These are phyloP conservation scores for Grifola frondosa DNA, from an alignment of 1,284 basidiomycete genomes.

Conservation along the genomic window DNA sequence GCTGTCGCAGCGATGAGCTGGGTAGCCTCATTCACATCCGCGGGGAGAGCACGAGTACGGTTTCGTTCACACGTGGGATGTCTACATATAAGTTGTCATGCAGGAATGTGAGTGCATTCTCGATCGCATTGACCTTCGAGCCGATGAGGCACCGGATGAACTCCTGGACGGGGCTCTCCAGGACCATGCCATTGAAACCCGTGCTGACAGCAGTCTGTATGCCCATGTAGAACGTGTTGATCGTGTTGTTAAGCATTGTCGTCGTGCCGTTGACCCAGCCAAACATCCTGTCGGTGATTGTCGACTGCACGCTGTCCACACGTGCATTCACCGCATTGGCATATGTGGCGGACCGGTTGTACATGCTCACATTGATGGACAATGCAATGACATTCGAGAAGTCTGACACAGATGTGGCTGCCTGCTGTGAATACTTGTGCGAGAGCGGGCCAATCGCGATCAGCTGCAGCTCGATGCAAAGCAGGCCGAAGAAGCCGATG, in stretches of 20 bases:
- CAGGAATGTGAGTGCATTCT: constrained; percentile 88
- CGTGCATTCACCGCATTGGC: constrained; percentile 74
- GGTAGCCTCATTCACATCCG: constrained; percentile 71
- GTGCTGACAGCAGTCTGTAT: constrained; percentile 67
- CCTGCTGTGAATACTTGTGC: constrained; percentile 58
- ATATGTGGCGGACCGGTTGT: constrained; percentile 75
- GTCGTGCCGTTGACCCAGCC: constrained; percentile 96
- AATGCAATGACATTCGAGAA: constrained; percentile 74
- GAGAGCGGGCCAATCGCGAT: constrained; percentile 72
- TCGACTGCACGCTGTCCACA: constrained; percentile 66
- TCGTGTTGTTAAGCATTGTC: constrained; percentile 78
- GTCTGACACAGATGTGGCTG: constrained; percentile 58
- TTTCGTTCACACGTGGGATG: constrained; percentile 72
- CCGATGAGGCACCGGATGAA: constrained; percentile 91
- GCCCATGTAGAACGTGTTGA: constrained; percentile 74
- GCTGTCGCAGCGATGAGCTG: constrained; percentile 79
- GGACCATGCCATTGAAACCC: constrained; percentile 81
- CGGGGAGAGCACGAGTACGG: constrained; percentile 73
- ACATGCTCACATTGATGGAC: constrained; percentile 79
- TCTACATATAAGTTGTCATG: constrained; percentile 83
- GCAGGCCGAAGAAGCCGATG: constrained; percentile 87
- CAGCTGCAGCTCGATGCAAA: constrained; percentile 87
- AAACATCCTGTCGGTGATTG: constrained; percentile 85
- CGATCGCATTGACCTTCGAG: constrained; percentile 83
- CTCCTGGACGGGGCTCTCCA: constrained; percentile 79